Percentiles rank a stretch among this genome's conserved stretches.
These are phyloP conservation scores for Corylus heterophylla DNA, from an alignment of 306 rosid species.

Conservation along the genomic window DNA sequence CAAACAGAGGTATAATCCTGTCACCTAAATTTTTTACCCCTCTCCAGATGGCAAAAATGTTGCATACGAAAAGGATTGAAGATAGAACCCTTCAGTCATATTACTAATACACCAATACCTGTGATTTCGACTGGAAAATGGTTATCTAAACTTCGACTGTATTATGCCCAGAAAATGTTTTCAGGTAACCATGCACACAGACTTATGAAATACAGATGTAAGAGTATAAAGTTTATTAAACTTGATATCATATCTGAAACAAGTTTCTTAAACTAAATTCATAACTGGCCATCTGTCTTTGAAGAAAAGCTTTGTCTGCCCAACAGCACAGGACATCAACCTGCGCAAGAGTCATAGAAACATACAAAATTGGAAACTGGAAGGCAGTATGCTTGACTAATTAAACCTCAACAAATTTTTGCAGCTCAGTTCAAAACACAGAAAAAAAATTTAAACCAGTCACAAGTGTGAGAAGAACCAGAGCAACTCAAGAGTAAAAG, in stretches of 20 bases:
- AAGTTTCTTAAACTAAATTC: neutral
- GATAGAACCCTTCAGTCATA: neutral
- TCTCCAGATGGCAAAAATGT: neutral
- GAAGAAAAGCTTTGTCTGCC: constrained; percentile 41
- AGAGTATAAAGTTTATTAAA: constrained; percentile 6
- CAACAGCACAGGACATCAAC: constrained; percentile 49
- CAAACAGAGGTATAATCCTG: too few species aligned
- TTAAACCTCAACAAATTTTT: constrained; percentile 8
- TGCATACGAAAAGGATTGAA: neutral
- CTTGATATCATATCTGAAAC: neutral
- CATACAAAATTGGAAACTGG: constrained; percentile 30
- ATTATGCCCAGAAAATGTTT: neutral
- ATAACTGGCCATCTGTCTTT: constrained; percentile 35
- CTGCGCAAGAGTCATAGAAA: constrained; percentile 48
- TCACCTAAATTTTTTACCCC: neutral
- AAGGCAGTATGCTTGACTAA: constrained; percentile 8
- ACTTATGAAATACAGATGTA: constrained; percentile 15
- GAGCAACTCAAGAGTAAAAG: neutral
- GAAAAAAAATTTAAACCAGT: neutral
- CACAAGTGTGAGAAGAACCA: neutral
- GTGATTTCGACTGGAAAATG: neutral
- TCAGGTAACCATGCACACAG: constrained; percentile 1
- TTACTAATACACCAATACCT: neutral
- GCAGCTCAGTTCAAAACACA: constrained; percentile 5
- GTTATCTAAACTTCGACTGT: neutral